These are phyloP conservation scores for Globisporangium paddicum DNA, from an alignment of 352 stramenopile species.

Conservation along the genomic window DNA sequence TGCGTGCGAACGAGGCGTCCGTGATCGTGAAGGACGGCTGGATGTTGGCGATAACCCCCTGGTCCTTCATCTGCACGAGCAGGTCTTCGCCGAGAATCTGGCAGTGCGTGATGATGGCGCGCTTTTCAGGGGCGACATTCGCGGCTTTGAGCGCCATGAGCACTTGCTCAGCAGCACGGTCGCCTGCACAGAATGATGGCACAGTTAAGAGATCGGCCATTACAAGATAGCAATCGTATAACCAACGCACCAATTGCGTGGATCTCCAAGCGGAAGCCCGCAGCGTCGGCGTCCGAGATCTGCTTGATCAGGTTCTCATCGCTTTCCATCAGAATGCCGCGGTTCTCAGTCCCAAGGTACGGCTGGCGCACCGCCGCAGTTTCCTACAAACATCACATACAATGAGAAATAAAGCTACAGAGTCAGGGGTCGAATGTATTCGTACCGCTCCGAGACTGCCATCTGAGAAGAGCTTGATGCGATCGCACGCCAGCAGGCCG, in stretches of 20 bases:
- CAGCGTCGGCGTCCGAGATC: conserved; percentile 43
- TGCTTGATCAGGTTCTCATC: conserved; percentile 58
- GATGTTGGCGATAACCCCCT: conserved; percentile 84
- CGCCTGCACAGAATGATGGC: conserved; percentile 23
- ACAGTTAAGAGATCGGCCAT: conserved; percentile 5
- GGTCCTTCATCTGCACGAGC: conserved; percentile 58
- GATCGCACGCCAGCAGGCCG: conserved; percentile 70
- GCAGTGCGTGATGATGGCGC: conserved; percentile 89
- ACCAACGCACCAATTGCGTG: conserved; percentile 82
- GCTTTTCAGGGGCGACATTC: conserved; percentile 36
- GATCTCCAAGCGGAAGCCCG: conserved; percentile 81
- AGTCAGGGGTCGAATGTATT: not conserved
- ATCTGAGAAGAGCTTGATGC: conserved; percentile 89
- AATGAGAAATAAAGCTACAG: not conserved
- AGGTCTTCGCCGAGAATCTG: conserved; percentile 80
- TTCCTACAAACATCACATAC: conserved; percentile 37
- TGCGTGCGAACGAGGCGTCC: conserved; percentile 74
- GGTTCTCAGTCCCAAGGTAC: conserved; percentile 61
- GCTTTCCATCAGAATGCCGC: conserved; percentile 82
- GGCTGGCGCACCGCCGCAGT: conserved; percentile 73
- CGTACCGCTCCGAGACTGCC: conserved; percentile 82
- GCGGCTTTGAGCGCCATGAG: conserved; percentile 58
- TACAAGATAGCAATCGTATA: not conserved
- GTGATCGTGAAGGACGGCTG: conserved; percentile 88
- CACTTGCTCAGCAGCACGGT: conserved; percentile 70